Conservation (phyloP, 2,329 filamentous ascomycete genomes). For the Lachnellula occidentalis region DNA sequence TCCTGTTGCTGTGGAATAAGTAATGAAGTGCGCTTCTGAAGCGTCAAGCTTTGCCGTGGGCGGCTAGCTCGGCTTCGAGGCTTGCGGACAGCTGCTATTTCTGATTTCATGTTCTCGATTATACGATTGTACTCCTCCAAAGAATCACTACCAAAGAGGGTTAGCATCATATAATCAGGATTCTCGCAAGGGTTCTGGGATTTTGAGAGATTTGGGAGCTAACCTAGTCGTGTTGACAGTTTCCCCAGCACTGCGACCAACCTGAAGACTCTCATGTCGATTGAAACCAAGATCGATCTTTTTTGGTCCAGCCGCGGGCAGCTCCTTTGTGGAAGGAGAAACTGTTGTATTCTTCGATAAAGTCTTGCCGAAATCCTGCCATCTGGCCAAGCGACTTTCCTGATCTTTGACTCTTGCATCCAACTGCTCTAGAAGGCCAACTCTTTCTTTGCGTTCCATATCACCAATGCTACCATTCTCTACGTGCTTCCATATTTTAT, state of each 20-base stretch:
- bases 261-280: constrained; percentile 44
- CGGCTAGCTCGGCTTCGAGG: constrained; percentile 6
- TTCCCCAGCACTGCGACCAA: constrained; percentile 34
- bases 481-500: constrained; percentile 65
- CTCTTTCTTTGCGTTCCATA: constrained; percentile 42
- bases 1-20: neutral
- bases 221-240: neutral
- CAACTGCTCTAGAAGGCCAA: constrained; percentile 63
- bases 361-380: constrained; percentile 60
- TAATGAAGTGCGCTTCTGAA: constrained; percentile 5
- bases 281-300: constrained; percentile 49
- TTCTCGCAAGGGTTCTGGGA: neutral
- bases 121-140: constrained; percentile 27
- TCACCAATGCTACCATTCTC: constrained; percentile 53
- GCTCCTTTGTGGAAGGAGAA: constrained; percentile 24
- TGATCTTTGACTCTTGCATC: constrained; percentile 64
- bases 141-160: neutral
- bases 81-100: constrained; percentile 28
- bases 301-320: constrained; percentile 1
- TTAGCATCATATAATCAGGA: neutral
- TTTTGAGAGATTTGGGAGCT: neutral
- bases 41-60: constrained; percentile 7
- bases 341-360: constrained; percentile 14
- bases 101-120: constrained; percentile 26
- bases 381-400: constrained; percentile 61